phyloP scores from a whole-genome alignment of 2,329 filamentous ascomycete species.

The Calonectria pteridis region DNA sequence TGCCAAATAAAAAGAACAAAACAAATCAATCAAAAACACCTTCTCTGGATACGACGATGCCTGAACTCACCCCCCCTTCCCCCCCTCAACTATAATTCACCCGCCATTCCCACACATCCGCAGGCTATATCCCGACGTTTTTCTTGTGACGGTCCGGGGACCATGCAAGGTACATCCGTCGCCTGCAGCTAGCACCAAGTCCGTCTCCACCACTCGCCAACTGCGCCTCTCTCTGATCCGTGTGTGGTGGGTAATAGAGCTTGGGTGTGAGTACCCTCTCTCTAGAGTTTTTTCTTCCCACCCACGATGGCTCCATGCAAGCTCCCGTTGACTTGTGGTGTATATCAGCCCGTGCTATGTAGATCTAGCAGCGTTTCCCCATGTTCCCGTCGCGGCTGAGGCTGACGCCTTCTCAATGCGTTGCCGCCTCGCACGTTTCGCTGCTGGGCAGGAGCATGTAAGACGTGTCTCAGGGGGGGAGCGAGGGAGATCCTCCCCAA shows the following conservation, averaged over 20 bases:
- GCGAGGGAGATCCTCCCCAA: neutral
- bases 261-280: neutral
- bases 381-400: neutral
- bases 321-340: neutral
- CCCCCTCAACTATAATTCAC: neutral
- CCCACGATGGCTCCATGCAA: neutral
- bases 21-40: neutral
- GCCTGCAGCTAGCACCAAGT: conserved; percentile 23
- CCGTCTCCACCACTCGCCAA: neutral
- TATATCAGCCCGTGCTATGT: neutral
- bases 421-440: neutral
- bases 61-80: neutral
- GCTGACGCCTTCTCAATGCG: conserved; percentile 6
- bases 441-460: neutral
- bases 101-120: neutral
- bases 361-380: neutral
- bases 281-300: neutral
- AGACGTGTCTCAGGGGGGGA: neutral
- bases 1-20: neutral
- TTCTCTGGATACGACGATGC: neutral
- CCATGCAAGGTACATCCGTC: conserved; percentile 32
- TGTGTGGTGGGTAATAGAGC: neutral
- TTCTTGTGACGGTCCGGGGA: conserved; percentile 18
- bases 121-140: neutral
- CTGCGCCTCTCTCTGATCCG: conserved; percentile 1